A percentile compares a stretch with the other conserved stretches of the same genome.
Conservation (phyloP, 2,329 filamentous ascomycete genomes). For the Pseudogymnoascus pannorum region DNA sequence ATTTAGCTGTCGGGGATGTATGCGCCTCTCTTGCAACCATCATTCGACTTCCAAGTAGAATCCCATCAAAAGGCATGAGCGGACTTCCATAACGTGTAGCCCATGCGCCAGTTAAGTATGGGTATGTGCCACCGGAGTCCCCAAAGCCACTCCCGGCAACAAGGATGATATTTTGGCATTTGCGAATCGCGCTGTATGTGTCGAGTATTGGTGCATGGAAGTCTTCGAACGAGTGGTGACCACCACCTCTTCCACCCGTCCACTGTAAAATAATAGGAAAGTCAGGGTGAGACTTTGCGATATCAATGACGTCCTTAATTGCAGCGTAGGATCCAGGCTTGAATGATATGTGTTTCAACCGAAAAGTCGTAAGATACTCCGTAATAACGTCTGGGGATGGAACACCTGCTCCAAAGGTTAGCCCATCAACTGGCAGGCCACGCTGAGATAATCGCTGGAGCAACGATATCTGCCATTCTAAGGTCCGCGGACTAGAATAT, state of each 20-base stretch:
- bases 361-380: conserved; percentile 86
- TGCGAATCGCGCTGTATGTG: conserved; percentile 84
- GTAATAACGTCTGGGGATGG: conserved; percentile 86
- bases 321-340: conserved; percentile 86
- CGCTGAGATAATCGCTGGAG: conserved; percentile 75
- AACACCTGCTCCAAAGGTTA: conserved; percentile 89
- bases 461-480: conserved; percentile 87
- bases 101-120: conserved; percentile 85
- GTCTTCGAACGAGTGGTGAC: conserved; percentile 91
- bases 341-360: conserved; percentile 88
- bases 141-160: conserved; percentile 89
- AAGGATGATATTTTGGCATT: conserved; percentile 78
- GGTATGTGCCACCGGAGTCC: conserved; percentile 80
- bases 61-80: conserved; percentile 90
- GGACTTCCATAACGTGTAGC: conserved; percentile 81
- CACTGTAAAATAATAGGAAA: conserved; percentile 93
- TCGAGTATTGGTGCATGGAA: conserved; percentile 86
- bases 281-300: conserved; percentile 84
- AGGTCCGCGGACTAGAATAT: conserved; percentile 81
- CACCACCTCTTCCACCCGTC: conserved; percentile 89
- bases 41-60: conserved; percentile 84
- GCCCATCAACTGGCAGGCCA: conserved; percentile 81
- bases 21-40: conserved; percentile 92
- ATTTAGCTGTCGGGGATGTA: conserved; percentile 79
- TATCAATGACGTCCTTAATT: conserved; percentile 84